Conservation (phyloP, 371 early-diverging fungal species). For the Syncephalis plumigaleata region DNA sequence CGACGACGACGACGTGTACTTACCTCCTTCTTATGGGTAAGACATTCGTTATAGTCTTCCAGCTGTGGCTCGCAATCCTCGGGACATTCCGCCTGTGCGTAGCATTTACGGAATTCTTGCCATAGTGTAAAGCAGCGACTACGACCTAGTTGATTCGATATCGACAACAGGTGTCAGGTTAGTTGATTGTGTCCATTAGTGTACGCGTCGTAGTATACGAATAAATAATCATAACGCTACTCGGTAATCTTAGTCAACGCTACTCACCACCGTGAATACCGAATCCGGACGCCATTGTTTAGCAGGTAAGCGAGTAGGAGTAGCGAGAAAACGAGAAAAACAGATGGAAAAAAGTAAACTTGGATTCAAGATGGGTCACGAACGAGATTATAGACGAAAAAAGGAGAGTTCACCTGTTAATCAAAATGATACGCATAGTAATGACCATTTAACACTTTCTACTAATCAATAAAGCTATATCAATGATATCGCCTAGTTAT, state of each 20-base stretch:
- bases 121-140: conserved; percentile 67
- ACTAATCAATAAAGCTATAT: too few relatives aligned
- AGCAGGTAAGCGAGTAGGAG: background rate
- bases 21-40: conserved; percentile 71
- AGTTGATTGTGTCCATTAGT: too few relatives aligned
- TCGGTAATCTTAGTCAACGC: background rate
- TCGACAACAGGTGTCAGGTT: too few relatives aligned
- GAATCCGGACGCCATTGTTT: conserved; percentile 23
- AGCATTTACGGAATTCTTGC: conserved; percentile 77
- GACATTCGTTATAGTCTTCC: conserved; percentile 69
- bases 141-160: conserved; percentile 38
- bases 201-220: too few relatives aligned
- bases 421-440: too few relatives aligned
- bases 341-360: too few relatives aligned
- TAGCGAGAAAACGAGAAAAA: conserved; percentile 2
- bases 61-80: conserved; percentile 49
- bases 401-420: too few relatives aligned
- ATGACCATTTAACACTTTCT: too few relatives aligned
- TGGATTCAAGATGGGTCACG: too few relatives aligned
- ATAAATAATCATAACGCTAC: background rate
- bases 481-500: too few relatives aligned
- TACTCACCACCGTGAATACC: conserved; percentile 22
- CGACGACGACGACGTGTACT: background rate
- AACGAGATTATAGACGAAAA: too few relatives aligned
- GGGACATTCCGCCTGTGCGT: conserved; percentile 46